Percentiles rank a stretch among this genome's conserved stretches.
Evolutionary conservation across 345 rosid species (phyloP).

Genomic region (Hypericum androsaemum): DNA sequence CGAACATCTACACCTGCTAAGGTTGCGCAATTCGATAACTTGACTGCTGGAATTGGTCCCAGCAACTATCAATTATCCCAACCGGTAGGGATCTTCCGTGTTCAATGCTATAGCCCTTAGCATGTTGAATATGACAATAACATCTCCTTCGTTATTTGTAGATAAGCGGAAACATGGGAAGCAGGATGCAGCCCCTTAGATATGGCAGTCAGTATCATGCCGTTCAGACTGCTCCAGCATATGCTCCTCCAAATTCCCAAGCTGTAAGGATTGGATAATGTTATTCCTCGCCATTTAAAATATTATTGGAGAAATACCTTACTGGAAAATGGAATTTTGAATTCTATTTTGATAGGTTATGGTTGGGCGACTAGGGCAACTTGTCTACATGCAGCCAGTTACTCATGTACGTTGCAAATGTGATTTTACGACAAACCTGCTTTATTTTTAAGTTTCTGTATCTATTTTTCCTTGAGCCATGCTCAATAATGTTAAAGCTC

Average conservation of each 20-base stretch:
- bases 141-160: conserved; percentile 18
- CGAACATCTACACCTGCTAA: conserved; percentile 44
- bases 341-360: conserved; percentile 36
- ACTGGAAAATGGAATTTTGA: background rate
- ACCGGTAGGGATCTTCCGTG: conserved; percentile 36
- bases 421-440: background rate
- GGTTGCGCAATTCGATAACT: conserved; percentile 41
- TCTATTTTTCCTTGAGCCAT: too few species aligned
- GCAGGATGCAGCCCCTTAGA: conserved; percentile 51
- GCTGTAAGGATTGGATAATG: conserved; percentile 25
- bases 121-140: conserved; percentile 4
- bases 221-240: conserved; percentile 49
- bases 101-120: conserved; percentile 1
- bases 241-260: conserved; percentile 54
- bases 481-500: too few species aligned
- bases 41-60: conserved; percentile 39
- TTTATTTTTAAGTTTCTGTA: background rate
- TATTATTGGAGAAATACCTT: too few species aligned
- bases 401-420: conserved; percentile 45
- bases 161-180: conserved; percentile 49
- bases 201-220: conserved; percentile 55
- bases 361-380: conserved; percentile 66
- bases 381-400: conserved; percentile 64
- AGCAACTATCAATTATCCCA: conserved; percentile 38
- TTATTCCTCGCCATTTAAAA: too few species aligned